Evolutionary conservation across 257 asterid species (phyloP).

Genomic region (Solanum dulcamara): DNA sequence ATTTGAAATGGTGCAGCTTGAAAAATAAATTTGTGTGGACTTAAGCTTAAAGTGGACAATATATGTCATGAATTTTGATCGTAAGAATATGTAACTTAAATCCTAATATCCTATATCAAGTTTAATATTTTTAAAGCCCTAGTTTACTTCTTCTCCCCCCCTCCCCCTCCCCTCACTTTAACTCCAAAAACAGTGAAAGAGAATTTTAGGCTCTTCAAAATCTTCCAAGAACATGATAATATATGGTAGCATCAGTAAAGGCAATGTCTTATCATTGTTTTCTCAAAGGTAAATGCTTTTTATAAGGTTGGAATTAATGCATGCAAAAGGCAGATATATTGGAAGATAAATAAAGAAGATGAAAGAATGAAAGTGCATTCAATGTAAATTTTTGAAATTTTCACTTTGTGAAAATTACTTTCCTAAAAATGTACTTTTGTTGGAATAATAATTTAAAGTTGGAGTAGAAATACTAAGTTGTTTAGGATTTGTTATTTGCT

Average conservation of each 20-base stretch:
- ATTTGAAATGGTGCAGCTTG: too few relatives aligned
- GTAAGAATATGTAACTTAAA: too few relatives aligned
- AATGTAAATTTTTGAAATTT: constrained; percentile 21
- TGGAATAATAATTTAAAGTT: too few relatives aligned
- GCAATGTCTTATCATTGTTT: constrained; percentile 13
- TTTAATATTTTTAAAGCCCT: too few relatives aligned
- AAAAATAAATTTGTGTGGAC: too few relatives aligned
- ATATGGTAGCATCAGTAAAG: constrained; percentile 13
- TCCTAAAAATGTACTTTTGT: constrained; percentile 12
- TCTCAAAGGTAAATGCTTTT: constrained; percentile 15
- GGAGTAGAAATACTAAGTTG: too few relatives aligned
- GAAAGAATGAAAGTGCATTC: constrained; percentile 17
- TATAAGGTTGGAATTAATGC: constrained; percentile 6
- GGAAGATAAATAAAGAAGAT: constrained; percentile 1
- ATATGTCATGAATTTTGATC: not conserved
- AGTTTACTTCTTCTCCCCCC: too few relatives aligned
- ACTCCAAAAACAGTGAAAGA: not conserved
- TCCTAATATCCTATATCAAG: too few relatives aligned
- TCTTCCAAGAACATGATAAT: constrained; percentile 17
- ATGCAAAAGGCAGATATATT: not conserved
- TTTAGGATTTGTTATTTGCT: too few relatives aligned
- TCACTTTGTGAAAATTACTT: constrained; percentile 7
- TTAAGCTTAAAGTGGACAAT: too few relatives aligned
- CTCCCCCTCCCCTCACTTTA: not conserved
- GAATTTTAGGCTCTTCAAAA: too few relatives aligned